A percentile compares a stretch with the other conserved stretches of the same genome.
phyloP scores from a whole-genome alignment of 306 rosid species.

The Quercus suber region DNA sequence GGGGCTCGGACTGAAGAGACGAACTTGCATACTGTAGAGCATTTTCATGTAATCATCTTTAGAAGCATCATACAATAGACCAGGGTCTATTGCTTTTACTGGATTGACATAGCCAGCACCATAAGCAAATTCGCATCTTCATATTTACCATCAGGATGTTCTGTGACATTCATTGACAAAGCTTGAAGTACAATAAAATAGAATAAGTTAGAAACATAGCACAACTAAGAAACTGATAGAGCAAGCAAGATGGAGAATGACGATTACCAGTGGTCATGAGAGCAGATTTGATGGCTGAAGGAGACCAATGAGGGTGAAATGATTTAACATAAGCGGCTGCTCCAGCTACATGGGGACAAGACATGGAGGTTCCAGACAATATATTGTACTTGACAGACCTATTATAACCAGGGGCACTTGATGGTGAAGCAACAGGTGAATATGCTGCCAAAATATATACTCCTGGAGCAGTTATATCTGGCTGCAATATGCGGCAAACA shows the following conservation, averaged over 20 bases:
- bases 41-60: conserved; percentile 28
- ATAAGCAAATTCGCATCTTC: conserved; percentile 17
- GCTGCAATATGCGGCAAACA: conserved; percentile 1
- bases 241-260: too few relatives aligned
- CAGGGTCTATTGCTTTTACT: conserved; percentile 14
- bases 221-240: too few relatives aligned
- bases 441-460: conserved; percentile 31
- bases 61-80: conserved; percentile 36
- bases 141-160: background rate
- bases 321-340: conserved; percentile 28
- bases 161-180: conserved; percentile 7
- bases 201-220: background rate
- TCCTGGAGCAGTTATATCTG: conserved; percentile 36
- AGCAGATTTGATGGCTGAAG: conserved; percentile 28
- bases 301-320: conserved; percentile 31
- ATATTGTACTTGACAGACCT: conserved; percentile 14
- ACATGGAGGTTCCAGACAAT: conserved; percentile 34
- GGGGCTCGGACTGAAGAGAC: background rate
- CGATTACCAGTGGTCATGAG: conserved; percentile 19
- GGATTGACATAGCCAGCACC: conserved; percentile 35
- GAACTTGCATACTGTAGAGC: background rate
- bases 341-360: conserved; percentile 36
- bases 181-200: conserved; percentile 18
- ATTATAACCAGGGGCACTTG: background rate
- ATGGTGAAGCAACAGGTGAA: conserved; percentile 13